Conservation (phyloP, 2,329 filamentous ascomycete genomes). For the Cladosporium phlei region DNA sequence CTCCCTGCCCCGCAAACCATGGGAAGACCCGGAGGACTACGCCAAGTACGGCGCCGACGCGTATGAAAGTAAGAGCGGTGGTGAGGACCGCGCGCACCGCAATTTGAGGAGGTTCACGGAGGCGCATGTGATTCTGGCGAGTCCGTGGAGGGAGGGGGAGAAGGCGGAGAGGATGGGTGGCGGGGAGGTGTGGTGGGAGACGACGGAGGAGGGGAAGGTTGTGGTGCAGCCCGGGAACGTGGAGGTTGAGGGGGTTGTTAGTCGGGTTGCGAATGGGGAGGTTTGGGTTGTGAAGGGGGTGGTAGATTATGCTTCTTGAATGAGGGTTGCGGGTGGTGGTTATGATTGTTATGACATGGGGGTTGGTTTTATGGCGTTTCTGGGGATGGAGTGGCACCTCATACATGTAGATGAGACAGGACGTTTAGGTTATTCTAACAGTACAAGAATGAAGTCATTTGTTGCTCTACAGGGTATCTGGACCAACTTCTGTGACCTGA, state of each 20-base stretch:
- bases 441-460: no score
- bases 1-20: conserved; percentile 75
- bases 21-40: conserved; percentile 75
- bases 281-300: conserved; percentile 70
- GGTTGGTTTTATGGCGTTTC: no score
- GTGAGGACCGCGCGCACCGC: conserved; percentile 67
- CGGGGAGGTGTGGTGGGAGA: conserved; percentile 77
- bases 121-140: conserved; percentile 70
- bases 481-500: no score
- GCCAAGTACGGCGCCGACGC: conserved; percentile 60
- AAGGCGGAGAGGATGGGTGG: conserved; percentile 66
- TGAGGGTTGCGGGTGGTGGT: no score
- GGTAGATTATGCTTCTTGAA: conserved; percentile 44
- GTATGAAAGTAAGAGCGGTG: conserved; percentile 73
- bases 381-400: no score
- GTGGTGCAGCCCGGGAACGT: conserved; percentile 74
- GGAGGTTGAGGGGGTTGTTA: conserved; percentile 68
- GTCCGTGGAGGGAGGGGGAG: conserved; percentile 67
- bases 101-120: conserved; percentile 81
- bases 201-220: conserved; percentile 61
- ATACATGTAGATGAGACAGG: not conserved
- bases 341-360: not conserved
- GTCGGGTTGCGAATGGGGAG: conserved; percentile 80
- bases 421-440: not conserved
- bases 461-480: no score